Evolutionary conservation across 2,329 filamentous ascomycete species (phyloP).

Genomic region (Fusarium dlaminii): DNA sequence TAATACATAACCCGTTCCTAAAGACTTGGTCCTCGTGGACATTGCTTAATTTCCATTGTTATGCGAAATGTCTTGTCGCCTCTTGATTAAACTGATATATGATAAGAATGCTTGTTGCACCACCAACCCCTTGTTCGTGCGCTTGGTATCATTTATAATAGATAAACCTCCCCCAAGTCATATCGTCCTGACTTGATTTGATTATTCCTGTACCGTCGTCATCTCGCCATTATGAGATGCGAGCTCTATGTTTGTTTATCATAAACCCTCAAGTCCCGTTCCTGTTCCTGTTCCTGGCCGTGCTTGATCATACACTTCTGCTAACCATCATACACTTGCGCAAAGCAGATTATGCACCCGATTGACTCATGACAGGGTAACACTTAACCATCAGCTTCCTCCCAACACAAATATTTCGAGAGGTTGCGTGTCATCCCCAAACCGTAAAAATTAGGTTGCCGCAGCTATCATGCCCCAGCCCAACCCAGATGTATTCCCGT

Average conservation of each 20-base stretch:
- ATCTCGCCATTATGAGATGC: conserved; percentile 26
- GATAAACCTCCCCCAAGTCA: conserved; percentile 12
- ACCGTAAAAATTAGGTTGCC: conserved; percentile 6
- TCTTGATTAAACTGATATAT: background rate
- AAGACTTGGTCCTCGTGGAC: background rate
- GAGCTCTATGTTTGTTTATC: conserved; percentile 35
- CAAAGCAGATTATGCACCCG: conserved; percentile 14
- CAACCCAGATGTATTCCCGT: background rate
- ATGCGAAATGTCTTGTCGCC: background rate
- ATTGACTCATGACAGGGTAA: conserved; percentile 2
- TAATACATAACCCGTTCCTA: background rate
- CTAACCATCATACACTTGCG: conserved; percentile 15
- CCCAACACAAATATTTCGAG: background rate
- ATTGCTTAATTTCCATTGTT: background rate
- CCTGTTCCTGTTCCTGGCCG: background rate
- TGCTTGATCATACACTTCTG: conserved; percentile 28
- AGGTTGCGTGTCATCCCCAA: background rate
- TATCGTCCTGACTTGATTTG: conserved; percentile 9
- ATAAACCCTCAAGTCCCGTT: conserved; percentile 18
- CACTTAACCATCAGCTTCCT: conserved; percentile 1
- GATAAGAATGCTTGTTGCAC: conserved; percentile 1
- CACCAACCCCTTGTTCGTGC: background rate
- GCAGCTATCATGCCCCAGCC: conserved; percentile 9
- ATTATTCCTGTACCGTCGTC: conserved; percentile 5
- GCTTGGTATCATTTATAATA: conserved; percentile 9